A percentile compares a stretch with the other conserved stretches of the same genome.
phyloP scores from a whole-genome alignment of 208 protist species.

The Trypanosoma platydactyli region DNA sequence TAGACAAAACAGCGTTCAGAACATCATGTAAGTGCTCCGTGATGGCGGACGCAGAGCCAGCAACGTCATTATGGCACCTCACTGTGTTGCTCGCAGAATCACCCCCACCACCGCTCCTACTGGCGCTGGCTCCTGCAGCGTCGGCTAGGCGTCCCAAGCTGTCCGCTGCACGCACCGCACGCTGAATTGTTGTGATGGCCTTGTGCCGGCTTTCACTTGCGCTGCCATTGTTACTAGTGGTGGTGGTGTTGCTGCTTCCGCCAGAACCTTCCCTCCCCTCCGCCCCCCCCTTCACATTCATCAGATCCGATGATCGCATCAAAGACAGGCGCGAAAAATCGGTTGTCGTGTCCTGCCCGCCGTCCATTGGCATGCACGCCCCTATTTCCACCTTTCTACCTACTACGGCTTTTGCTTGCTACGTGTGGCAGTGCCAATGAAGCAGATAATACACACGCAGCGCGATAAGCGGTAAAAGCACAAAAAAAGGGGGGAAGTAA shows the following conservation, averaged over 20 bases:
- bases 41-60: neutral
- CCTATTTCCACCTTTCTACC: no score
- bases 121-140: neutral
- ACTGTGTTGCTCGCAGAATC: neutral
- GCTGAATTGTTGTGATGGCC: slow-evolving; percentile 9
- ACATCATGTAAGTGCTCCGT: slow-evolving; percentile 23
- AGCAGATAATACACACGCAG: no score
- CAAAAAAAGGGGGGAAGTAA: no score
- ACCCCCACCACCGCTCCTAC: neutral
- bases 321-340: neutral
- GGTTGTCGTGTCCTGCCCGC: no score
- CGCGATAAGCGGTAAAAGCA: no score
- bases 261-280: neutral
- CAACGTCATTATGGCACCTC: neutral
- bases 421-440: no score
- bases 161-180: slow-evolving; percentile 15
- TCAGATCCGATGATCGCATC: neutral
- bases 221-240: neutral
- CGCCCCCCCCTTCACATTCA: neutral
- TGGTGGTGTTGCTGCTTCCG: neutral
- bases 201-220: neutral
- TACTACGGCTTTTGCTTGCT: no score
- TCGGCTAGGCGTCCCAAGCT: neutral
- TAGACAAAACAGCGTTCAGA: slow-evolving; percentile 13
- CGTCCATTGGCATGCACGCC: no score